Conservation (phyloP, 495 filamentous ascomycete species). For the Articulospora tetracladia region DNA sequence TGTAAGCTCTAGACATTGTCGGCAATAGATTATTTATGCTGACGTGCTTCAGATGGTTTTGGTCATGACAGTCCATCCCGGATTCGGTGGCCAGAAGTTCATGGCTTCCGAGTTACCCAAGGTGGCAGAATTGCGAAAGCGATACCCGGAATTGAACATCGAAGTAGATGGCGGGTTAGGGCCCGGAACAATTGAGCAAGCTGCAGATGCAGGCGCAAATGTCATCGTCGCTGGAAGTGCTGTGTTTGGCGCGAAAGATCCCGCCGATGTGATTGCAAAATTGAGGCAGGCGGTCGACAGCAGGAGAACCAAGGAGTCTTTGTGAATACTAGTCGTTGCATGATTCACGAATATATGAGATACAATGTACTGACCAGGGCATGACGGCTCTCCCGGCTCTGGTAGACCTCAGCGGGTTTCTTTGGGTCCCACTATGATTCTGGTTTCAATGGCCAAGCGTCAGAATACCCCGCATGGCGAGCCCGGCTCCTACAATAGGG, state of each 20-base stretch:
- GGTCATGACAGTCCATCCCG: constrained; percentile 97
- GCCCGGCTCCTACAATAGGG: constrained; percentile 10
- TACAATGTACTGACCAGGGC: neutral
- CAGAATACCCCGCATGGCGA: neutral
- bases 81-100: constrained; percentile 98
- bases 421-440: neutral
- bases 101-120: constrained; percentile 95
- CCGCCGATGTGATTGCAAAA: constrained; percentile 74
- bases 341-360: neutral
- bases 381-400: neutral
- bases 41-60: constrained; percentile 78
- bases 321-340: constrained; percentile 5
- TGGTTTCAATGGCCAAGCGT: neutral
- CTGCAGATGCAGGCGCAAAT: constrained; percentile 93
- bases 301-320: constrained; percentile 30
- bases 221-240: constrained; percentile 98
- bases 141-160: constrained; percentile 90
- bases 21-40: neutral
- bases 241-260: constrained; percentile 89
- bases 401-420: neutral
- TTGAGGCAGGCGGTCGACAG: constrained; percentile 76
- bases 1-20: constrained; percentile 49
- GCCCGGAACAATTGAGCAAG: constrained; percentile 84
- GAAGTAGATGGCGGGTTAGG: constrained; percentile 95
- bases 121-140: constrained; percentile 73